phyloP scores from a whole-genome alignment of 140 eudicot genomes.

The Oenanthe javanica region DNA sequence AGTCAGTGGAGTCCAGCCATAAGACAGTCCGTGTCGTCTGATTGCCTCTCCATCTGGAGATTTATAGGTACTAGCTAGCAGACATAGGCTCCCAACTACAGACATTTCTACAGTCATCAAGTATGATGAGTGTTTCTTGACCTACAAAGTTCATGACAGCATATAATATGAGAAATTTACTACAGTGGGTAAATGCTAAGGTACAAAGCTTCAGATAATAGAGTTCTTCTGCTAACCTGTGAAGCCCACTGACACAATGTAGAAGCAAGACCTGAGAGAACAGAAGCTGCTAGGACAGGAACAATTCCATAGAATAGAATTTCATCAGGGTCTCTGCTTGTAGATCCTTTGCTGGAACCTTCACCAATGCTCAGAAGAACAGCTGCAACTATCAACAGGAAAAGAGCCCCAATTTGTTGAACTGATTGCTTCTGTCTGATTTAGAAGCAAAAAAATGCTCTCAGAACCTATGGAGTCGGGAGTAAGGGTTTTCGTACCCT shows the following conservation, averaged over 20 bases:
- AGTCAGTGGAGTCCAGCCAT: conserved; percentile 92
- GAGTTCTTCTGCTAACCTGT: conserved; percentile 52
- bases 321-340: conserved; percentile 53
- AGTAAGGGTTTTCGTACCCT: not conserved
- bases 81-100: conserved; percentile 76
- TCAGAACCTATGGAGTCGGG: not conserved
- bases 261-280: conserved; percentile 97
- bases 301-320: conserved; percentile 66
- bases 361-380: conserved; percentile 91
- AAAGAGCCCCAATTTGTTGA: conserved; percentile 96
- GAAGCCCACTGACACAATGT: conserved; percentile 99
- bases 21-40: conserved; percentile 63
- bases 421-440: conserved; percentile 88
- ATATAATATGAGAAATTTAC: not conserved
- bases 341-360: conserved; percentile 82
- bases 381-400: conserved; percentile 82
- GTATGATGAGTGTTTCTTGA: conserved; percentile 83
- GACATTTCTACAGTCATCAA: conserved; percentile 99
- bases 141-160: conserved; percentile 29
- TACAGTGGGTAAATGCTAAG: not conserved
- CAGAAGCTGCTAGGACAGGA: conserved; percentile 88
- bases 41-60: conserved; percentile 97
- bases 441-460: not conserved
- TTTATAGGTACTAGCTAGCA: conserved; percentile 70
- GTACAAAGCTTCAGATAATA: conserved; percentile 9